phyloP scores from a whole-genome alignment of 495 filamentous ascomycete species.

The Hyaloscypha hepaticicola region DNA sequence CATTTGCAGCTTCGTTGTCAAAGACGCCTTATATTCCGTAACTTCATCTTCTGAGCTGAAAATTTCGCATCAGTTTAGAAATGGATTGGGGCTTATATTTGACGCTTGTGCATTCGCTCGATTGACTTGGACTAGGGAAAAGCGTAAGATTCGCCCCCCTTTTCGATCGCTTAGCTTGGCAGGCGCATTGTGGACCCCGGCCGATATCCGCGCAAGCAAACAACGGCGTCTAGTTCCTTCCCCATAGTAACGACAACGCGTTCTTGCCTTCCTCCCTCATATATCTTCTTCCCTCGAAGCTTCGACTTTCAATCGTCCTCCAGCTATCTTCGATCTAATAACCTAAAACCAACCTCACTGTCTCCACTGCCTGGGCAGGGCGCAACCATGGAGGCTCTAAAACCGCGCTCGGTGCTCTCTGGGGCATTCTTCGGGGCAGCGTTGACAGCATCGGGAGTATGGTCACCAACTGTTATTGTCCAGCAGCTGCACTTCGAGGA shows the following conservation, averaged over 20 bases:
- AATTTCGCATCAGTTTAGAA: too few species aligned
- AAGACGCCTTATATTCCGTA: background rate
- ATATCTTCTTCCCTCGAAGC: too few species aligned
- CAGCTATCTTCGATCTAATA: background rate
- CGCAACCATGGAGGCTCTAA: background rate
- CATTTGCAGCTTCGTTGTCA: background rate
- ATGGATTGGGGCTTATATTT: too few species aligned
- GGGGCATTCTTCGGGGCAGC: slow-evolving; percentile 56
- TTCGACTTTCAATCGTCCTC: background rate
- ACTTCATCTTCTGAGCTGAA: background rate
- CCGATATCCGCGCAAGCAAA: too few species aligned
- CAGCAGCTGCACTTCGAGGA: slow-evolving; percentile 51
- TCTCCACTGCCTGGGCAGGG: background rate
- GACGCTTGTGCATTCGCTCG: too few species aligned
- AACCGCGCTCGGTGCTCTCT: background rate
- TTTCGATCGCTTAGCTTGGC: too few species aligned
- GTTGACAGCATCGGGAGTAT: slow-evolving; percentile 51
- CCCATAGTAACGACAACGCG: too few species aligned
- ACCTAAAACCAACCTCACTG: background rate
- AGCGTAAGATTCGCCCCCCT: too few species aligned
- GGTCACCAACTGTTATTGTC: slow-evolving; percentile 51
- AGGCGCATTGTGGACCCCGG: too few species aligned
- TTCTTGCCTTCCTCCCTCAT: too few species aligned
- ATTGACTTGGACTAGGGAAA: too few species aligned
- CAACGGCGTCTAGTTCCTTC: too few species aligned